phyloP scores from a whole-genome alignment of 352 stramenopile species.

The Globisporangium takayamanum region DNA sequence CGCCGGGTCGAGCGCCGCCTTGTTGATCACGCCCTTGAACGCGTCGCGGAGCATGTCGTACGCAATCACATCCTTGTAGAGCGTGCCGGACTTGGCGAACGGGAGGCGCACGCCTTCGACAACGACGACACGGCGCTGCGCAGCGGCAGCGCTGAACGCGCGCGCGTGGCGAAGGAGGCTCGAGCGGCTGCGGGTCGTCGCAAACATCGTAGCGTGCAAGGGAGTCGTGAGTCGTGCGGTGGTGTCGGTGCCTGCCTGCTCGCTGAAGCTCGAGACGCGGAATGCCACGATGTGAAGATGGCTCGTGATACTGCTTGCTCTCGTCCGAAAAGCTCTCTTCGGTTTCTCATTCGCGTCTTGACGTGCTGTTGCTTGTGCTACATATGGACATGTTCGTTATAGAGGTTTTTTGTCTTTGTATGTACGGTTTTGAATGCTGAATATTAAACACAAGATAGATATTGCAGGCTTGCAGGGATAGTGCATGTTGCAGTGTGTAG shows the following conservation, averaged over 20 bases:
- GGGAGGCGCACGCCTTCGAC: slow-evolving; percentile 93
- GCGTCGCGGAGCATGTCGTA: slow-evolving; percentile 96
- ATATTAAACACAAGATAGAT: too few relatives aligned
- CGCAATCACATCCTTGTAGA: slow-evolving; percentile 96
- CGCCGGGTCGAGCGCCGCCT: slow-evolving; percentile 92
- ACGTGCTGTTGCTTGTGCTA: too few relatives aligned
- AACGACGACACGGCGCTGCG: slow-evolving; percentile 82
- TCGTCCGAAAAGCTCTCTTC: too few relatives aligned
- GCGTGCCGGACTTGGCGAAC: slow-evolving; percentile 92
- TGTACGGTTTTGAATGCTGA: too few relatives aligned
- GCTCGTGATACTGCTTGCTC: too few relatives aligned
- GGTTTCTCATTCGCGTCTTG: too few relatives aligned
- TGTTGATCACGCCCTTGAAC: slow-evolving; percentile 94
- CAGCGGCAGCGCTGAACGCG: slow-evolving; percentile 30
- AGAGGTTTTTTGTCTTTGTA: too few relatives aligned
- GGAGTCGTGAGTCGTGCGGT: too few relatives aligned
- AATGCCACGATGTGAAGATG: background rate
- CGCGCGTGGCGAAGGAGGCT: slow-evolving; percentile 28
- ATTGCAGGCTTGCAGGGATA: too few relatives aligned
- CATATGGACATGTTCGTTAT: too few relatives aligned
- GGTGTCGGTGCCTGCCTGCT: background rate
- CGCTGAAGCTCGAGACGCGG: background rate
- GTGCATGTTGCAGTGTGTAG: too few relatives aligned
- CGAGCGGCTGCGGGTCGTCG: slow-evolving; percentile 15
- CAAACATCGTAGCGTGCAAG: slow-evolving; percentile 18